These are phyloP conservation scores for Cadophora malorum DNA, from an alignment of 2,329 filamentous ascomycete species.

Conservation along the genomic window DNA sequence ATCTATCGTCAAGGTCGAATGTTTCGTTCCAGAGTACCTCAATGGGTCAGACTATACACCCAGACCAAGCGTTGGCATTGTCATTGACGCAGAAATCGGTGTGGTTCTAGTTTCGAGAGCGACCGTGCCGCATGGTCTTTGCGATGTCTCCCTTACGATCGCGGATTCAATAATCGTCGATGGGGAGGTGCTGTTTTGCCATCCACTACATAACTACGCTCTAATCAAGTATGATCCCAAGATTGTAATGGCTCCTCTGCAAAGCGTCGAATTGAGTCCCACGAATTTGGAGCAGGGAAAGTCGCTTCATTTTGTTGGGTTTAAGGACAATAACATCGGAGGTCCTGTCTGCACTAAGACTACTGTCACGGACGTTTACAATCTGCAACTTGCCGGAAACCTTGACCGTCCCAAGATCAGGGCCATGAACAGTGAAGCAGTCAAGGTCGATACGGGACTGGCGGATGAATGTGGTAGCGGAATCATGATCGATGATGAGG, in stretches of 20 bases:
- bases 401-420: slow-evolving; percentile 90
- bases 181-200: slow-evolving; percentile 93
- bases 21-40: slow-evolving; percentile 92
- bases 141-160: slow-evolving; percentile 94
- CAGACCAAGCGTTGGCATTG: slow-evolving; percentile 89
- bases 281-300: slow-evolving; percentile 90
- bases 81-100: slow-evolving; percentile 97
- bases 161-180: slow-evolving; percentile 95
- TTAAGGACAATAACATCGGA: slow-evolving; percentile 88
- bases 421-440: slow-evolving; percentile 94
- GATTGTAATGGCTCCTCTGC: slow-evolving; percentile 88
- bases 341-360: slow-evolving; percentile 82
- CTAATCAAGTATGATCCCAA: slow-evolving; percentile 93
- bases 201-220: slow-evolving; percentile 95
- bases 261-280: slow-evolving; percentile 82
- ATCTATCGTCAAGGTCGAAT: slow-evolving; percentile 93
- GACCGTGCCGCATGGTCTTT: slow-evolving; percentile 94
- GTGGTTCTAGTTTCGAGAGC: slow-evolving; percentile 95
- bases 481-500: slow-evolving; percentile 87
- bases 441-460: slow-evolving; percentile 93
- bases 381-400: slow-evolving; percentile 94
- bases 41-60: slow-evolving; percentile 79
- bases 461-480: slow-evolving; percentile 93
- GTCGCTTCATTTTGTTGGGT: slow-evolving; percentile 94
- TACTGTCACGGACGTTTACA: slow-evolving; percentile 95